These are phyloP conservation scores for Cladosporium sp. DNA, from an alignment of 2,329 filamentous ascomycete species.

Conservation along the genomic window DNA sequence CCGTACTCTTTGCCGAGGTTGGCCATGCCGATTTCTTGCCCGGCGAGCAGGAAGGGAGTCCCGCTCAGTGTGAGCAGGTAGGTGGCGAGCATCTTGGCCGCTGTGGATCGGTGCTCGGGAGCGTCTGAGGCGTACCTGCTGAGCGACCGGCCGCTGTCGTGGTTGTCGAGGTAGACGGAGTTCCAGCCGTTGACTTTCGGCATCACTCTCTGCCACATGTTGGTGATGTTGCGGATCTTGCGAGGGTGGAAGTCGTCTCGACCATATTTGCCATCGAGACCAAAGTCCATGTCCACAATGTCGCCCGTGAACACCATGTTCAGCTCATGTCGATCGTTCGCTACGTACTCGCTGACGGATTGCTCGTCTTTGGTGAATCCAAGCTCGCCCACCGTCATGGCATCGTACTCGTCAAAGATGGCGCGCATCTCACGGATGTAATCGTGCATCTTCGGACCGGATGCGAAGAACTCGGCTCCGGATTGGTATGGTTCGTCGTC, in stretches of 20 bases:
- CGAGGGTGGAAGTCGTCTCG: constrained; percentile 46
- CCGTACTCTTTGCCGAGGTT: constrained; percentile 37
- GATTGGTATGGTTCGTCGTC: constrained; percentile 17
- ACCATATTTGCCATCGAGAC: constrained; percentile 43
- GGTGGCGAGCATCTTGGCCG: constrained; percentile 51
- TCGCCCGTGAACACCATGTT: constrained; percentile 72
- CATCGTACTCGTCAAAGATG: constrained; percentile 45
- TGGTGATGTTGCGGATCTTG: constrained; percentile 47
- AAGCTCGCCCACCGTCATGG: constrained; percentile 49
- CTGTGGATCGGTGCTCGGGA: constrained; percentile 43
- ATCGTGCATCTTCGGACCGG: constrained; percentile 41
- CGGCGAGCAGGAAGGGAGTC: constrained; percentile 62
- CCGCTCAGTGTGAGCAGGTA: constrained; percentile 15
- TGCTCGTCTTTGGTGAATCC: constrained; percentile 42
- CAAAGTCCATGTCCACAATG: constrained; percentile 51
- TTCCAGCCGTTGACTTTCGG: constrained; percentile 58
- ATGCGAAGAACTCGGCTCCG: constrained; percentile 17
- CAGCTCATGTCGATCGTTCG: constrained; percentile 51
- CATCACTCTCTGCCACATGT: constrained; percentile 58
- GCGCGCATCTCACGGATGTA: constrained; percentile 42
- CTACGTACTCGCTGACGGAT: constrained; percentile 51
- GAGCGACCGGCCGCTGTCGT: constrained; percentile 58
- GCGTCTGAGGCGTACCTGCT: constrained; percentile 51
- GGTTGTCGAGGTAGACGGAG: constrained; percentile 60
- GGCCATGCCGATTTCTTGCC: constrained; percentile 61